A percentile compares a stretch with the other conserved stretches of the same genome.
Evolutionary conservation across 148 eudicot species (phyloP).

Genomic region (Polygonum maritimum): DNA sequence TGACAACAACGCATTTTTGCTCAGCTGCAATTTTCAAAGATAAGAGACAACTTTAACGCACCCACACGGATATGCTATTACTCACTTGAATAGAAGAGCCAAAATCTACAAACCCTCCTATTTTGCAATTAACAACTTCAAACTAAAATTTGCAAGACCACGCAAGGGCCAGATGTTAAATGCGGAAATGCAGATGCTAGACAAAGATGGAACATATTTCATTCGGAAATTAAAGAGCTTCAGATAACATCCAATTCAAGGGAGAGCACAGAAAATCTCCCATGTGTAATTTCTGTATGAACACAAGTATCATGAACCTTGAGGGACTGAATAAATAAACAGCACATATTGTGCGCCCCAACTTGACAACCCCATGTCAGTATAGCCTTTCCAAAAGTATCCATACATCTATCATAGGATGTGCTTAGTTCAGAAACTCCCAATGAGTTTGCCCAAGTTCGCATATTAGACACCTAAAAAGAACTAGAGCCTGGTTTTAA

Average conservation of each 20-base stretch:
- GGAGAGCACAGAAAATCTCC: no score
- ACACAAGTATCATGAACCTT: background rate
- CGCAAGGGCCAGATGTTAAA: background rate
- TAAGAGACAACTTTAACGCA: background rate
- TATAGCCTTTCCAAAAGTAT: no score
- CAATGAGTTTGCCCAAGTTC: no score
- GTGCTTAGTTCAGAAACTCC: no score
- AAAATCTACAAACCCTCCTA: background rate
- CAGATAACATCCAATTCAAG: no score
- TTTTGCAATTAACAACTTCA: background rate
- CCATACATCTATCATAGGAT: no score
- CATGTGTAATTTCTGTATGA: background rate
- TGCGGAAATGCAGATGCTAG: background rate
- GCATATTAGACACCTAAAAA: no score
- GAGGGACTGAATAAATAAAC: no score
- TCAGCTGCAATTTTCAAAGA: slow-evolving; percentile 23
- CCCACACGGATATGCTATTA: background rate
- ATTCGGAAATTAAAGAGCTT: no score
- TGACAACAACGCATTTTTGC: slow-evolving; percentile 45
- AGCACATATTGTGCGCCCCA: no score
- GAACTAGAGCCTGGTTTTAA: no score
- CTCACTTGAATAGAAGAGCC: background rate
- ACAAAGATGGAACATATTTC: background rate
- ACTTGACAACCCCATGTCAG: no score
- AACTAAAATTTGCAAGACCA: background rate